phyloP scores from a whole-genome alignment of 768 basidiomycete genomes.

The Hypholoma sublateritium region DNA sequence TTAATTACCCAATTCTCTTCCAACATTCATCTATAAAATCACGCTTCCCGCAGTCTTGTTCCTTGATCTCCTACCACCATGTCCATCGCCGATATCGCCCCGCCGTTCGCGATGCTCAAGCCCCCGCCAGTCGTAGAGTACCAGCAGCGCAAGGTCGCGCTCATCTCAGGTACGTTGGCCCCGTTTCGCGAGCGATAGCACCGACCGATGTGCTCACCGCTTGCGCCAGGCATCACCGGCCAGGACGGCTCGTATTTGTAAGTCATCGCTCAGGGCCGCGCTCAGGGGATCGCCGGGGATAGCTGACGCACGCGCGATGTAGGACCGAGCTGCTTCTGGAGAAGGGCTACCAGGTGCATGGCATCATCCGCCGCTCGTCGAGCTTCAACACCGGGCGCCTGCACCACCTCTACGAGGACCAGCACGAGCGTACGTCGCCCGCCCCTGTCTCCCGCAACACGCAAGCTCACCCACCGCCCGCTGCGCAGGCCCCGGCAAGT shows the following conservation, averaged over 20 bases:
- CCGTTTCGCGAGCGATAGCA: not conserved
- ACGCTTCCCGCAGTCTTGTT: conserved; percentile 4
- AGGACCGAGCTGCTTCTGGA: conserved; percentile 82
- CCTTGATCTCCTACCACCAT: conserved; percentile 30
- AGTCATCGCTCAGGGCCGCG: conserved; percentile 25
- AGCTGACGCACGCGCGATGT: conserved; percentile 3
- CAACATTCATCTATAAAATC: conserved; percentile 8
- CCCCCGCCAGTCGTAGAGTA: conserved; percentile 81
- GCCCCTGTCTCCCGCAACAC: not conserved
- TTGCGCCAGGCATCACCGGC: conserved; percentile 79
- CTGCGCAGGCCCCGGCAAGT: conserved; percentile 61
- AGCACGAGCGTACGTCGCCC: conserved; percentile 75
- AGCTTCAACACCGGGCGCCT: conserved; percentile 97
- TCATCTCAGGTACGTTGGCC: conserved; percentile 72
- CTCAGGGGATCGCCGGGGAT: not conserved
- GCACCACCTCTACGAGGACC: conserved; percentile 91
- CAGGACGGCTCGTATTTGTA: conserved; percentile 96
- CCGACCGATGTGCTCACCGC: conserved; percentile 10
- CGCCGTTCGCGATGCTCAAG: conserved; percentile 50
- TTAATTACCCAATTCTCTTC: not conserved
- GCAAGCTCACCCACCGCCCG: not conserved
- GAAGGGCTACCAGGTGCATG: conserved; percentile 92
- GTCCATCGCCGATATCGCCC: conserved; percentile 39
- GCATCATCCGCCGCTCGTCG: conserved; percentile 95
- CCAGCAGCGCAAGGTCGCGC: conserved; percentile 87